A percentile compares a stretch with the other conserved stretches of the same genome.
Evolutionary conservation across 495 filamentous ascomycete genomes (phyloP).

Genomic region (Oleoguttula mirabilis): DNA sequence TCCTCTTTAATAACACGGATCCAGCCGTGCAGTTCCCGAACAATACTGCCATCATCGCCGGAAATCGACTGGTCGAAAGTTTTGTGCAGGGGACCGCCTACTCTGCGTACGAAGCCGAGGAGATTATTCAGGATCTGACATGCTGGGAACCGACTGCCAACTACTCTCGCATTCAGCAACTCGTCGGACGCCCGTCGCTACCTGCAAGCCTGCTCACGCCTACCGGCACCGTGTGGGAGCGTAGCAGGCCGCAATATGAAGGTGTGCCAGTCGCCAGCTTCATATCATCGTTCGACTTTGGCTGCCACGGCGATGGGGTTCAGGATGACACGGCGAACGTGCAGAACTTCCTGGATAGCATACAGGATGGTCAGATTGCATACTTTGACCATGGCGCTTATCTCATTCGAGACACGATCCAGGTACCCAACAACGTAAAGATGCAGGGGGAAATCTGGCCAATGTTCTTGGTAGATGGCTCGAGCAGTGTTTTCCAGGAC

Average conservation of each 20-base stretch:
- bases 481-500: constrained; percentile 52
- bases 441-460: constrained; percentile 92
- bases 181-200: constrained; percentile 40
- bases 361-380: constrained; percentile 50
- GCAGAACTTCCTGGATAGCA: constrained; percentile 58
- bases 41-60: constrained; percentile 50
- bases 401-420: constrained; percentile 69
- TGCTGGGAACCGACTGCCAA: constrained; percentile 18
- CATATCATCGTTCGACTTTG: constrained; percentile 60
- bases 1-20: constrained; percentile 53
- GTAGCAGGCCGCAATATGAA: constrained; percentile 66
- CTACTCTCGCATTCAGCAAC: constrained; percentile 34
- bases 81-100: constrained; percentile 70
- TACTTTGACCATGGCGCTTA: constrained; percentile 92
- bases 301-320: constrained; percentile 66
- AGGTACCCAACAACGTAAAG: constrained; percentile 62
- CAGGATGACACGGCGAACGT: constrained; percentile 60
- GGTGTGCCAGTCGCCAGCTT: constrained; percentile 45
- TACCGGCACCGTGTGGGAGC: constrained; percentile 48
- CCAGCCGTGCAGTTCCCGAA: constrained; percentile 41
- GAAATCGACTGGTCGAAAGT: constrained; percentile 52
- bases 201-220: constrained; percentile 45
- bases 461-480: constrained; percentile 59
- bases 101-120: constrained; percentile 20
- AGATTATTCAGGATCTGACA: constrained; percentile 7